Base-by-base conservation (phyloP, 1,284 basidiomycete species). In the Termitomyces sp. region DNA sequence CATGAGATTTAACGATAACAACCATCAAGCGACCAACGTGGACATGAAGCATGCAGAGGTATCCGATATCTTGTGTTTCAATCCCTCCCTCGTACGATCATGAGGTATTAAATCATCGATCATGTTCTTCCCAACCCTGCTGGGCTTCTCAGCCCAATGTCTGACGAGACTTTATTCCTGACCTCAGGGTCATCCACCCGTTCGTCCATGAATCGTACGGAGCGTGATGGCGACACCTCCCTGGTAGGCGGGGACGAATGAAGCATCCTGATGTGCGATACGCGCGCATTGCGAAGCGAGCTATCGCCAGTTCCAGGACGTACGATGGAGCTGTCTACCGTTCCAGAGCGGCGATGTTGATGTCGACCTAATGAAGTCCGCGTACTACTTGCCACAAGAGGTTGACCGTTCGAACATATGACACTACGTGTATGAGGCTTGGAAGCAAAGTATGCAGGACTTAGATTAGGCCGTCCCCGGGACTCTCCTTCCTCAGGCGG, bases 221-320 rank as follows among this genome's bases (percentile, higher is more conserved):
- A 80, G 19, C 79, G 70, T 47, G 78, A 70, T 0, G 79, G 81
- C 21, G 79, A 80, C 43, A 65, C 69, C 28, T 80, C 79, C 41
- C 79, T 67, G 19, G 72, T 71, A 46, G 68, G 61, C 24, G 70
- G 65, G 26, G 51, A 65, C 52, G 61, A 70, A 57, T 65, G 72
- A 58, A 64, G 66, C 62, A 67, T 70, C 60, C 67, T 69, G 55
- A 70, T 72, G 59, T 61, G 67, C 17, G 72, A 68, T 13, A 73
- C 50, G 28, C 72, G 65, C 4, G 65, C 63, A 51, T 70, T 64
- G 33, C 61, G 65, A 47, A 61, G 48, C 5, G 60, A 63, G 31
- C 61, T 59, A 30, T 68, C 66, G 10, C 58, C 67, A 13, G 62
- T 67, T 1, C 58, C 62, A 12, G 62, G 61, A 7, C 65, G 61